These are phyloP conservation scores for Fusarium devonianum DNA, from an alignment of 2,329 filamentous ascomycete genomes.

Conservation along the genomic window DNA sequence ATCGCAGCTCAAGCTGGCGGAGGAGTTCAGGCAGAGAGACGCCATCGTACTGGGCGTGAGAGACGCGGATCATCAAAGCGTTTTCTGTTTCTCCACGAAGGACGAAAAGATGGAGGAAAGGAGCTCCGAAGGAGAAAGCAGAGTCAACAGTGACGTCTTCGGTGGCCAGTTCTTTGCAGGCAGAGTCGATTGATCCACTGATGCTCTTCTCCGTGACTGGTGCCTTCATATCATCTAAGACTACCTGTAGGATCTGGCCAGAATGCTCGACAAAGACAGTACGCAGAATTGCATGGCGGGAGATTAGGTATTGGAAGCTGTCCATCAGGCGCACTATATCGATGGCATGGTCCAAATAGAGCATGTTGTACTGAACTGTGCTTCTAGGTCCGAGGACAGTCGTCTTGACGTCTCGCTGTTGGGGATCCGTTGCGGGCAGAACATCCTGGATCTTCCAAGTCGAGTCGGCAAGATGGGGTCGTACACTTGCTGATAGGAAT, in stretches of 20 bases:
- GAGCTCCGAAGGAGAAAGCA: constrained; percentile 19
- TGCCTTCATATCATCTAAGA: constrained; percentile 28
- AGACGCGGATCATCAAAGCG: constrained; percentile 46
- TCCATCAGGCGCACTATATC: constrained; percentile 25
- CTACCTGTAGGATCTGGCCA: constrained; percentile 28
- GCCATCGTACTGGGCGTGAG: constrained; percentile 59
- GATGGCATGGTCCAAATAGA: constrained; percentile 38
- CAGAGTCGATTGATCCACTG: constrained; percentile 19
- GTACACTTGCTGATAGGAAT: constrained; percentile 26
- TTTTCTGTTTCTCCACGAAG: constrained; percentile 29
- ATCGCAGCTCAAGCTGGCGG: constrained; percentile 50
- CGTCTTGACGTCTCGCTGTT: constrained; percentile 33
- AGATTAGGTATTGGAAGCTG: constrained; percentile 35
- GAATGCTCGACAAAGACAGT: constrained; percentile 38
- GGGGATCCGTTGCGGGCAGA: constrained; percentile 33
- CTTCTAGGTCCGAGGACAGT: constrained; percentile 34
- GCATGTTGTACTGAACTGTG: constrained; percentile 42
- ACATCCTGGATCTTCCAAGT: constrained; percentile 36
- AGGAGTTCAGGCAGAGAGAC: constrained; percentile 55
- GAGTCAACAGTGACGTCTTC: constrained; percentile 18
- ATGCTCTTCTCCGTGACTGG: constrained; percentile 21
- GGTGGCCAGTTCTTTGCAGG: constrained; percentile 29
- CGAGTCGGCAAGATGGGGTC: constrained; percentile 26
- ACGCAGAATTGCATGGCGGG: constrained; percentile 35
- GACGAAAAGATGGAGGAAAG: constrained; percentile 34